Evolutionary conservation across 371 early-diverging fungal species (phyloP).

Genomic region (Mycotypha africana): DNA sequence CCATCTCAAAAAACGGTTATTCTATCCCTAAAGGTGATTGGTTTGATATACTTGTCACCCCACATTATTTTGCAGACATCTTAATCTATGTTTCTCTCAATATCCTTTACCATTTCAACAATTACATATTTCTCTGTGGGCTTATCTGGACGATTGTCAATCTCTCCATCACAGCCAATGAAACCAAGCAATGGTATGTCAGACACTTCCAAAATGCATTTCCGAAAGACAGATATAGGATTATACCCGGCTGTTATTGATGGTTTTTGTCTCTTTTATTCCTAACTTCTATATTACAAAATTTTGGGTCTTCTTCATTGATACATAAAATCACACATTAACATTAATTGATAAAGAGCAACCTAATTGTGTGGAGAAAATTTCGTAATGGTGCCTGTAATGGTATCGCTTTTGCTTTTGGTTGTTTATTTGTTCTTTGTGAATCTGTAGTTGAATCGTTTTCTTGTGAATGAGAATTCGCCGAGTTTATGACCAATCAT

Average conservation of each 20-base stretch:
- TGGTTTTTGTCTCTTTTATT: too few relatives aligned
- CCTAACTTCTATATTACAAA: too few relatives aligned
- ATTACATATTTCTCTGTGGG: conserved; percentile 31
- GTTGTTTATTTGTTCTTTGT: conserved; percentile 82
- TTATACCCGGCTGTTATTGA: conserved; percentile 42
- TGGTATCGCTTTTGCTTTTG: too few relatives aligned
- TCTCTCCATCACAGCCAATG: conserved; percentile 56
- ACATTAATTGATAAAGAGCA: too few relatives aligned
- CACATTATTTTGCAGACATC: conserved; percentile 75
- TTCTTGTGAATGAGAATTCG: conserved; percentile 90
- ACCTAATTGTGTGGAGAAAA: too few relatives aligned
- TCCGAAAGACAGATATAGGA: conserved; percentile 29
- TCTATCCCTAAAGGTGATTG: conserved; percentile 65
- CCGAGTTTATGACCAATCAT: conserved; percentile 97
- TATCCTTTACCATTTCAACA: conserved; percentile 25
- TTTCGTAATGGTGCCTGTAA: too few relatives aligned
- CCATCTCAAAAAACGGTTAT: conserved; percentile 32
- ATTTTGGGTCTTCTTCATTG: too few relatives aligned
- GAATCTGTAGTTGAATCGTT: conserved; percentile 84
- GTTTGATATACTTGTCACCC: conserved; percentile 61
- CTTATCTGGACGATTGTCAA: conserved; percentile 57
- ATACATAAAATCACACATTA: too few relatives aligned
- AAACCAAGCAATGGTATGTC: conserved; percentile 61
- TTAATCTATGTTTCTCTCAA: conserved; percentile 57
- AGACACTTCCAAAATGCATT: conserved; percentile 37